Base-by-base conservation (phyloP, 768 basidiomycete genomes). In the Antrodiella citrinella region DNA sequence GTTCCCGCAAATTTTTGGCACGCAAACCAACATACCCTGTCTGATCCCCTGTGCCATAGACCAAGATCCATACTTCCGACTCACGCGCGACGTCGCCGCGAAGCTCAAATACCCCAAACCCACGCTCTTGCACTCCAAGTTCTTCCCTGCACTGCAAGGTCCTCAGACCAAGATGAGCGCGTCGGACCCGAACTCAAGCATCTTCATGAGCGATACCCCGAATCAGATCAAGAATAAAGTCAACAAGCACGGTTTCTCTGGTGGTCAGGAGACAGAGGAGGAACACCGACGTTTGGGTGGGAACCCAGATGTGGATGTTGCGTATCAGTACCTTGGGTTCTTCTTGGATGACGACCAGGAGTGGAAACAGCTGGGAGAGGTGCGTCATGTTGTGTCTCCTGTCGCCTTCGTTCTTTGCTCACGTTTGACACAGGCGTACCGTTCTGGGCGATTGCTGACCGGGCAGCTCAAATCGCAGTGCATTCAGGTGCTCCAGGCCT, bases 141-240 rank as follows among this genome's bases (percentile, higher is more conserved):
- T 99, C 76, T 95, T 99, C 72, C 96, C 96, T 10, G 94, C 96
- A 3, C 76, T 99, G 9, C 95, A 97, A 68, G 96, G 96, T 40
- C 89, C 96, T 2, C 92, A 96, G 67, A 95, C 92, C 26, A 99
- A 99, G 72, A 99, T 99, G 96, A 96, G 93, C 65, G 96, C 96
- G 3, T 93, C 90, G 45, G 86, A 95, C 66, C 73, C 81, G 19
- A 95, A 93, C 68, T 89, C 86, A 56, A 89, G 89, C 56, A 94
- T 99, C 57, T 98, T 78, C 73, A 97, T 99, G 95, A 91, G 76
- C 25, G 96, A 99, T 65, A 90, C 87, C 52, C 74, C 82, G 3
- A 81, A 81, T 50, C 90, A 94, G 68, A 97, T 99, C 70, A 95
- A 96, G 72, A 96, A 92, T 65, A 99, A 99, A 73, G 81, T 99